Evolutionary conservation across 2,329 filamentous ascomycete species (phyloP).

Genomic region (Botrytis paeoniae): DNA sequence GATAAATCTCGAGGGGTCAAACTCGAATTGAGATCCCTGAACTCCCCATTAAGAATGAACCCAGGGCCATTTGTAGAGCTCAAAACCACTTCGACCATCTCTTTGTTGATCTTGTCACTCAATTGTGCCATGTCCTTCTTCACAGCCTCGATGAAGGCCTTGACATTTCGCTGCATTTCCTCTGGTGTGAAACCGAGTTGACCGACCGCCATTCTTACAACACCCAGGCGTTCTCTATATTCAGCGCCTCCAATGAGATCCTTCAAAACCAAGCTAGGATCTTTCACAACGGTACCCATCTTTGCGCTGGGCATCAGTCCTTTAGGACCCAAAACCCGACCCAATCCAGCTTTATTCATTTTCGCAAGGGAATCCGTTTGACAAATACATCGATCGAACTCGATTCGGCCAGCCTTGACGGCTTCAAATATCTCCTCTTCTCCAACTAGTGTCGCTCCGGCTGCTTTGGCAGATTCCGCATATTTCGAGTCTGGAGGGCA

Average conservation of each 20-base stretch:
- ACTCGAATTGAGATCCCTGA: slow-evolving; percentile 59
- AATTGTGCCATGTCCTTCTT: slow-evolving; percentile 72
- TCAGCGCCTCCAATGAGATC: slow-evolving; percentile 81
- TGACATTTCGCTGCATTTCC: slow-evolving; percentile 81
- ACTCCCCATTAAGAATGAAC: slow-evolving; percentile 79
- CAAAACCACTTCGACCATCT: slow-evolving; percentile 73
- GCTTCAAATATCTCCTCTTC: slow-evolving; percentile 81
- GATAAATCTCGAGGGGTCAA: slow-evolving; percentile 53
- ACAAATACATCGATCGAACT: slow-evolving; percentile 88
- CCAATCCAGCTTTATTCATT: slow-evolving; percentile 77
- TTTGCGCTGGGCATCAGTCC: slow-evolving; percentile 91
- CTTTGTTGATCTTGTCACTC: slow-evolving; percentile 64
- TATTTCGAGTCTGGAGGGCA: slow-evolving; percentile 76
- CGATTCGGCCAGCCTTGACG: slow-evolving; percentile 68
- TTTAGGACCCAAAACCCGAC: slow-evolving; percentile 78
- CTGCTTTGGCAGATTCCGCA: slow-evolving; percentile 69
- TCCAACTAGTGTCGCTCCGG: slow-evolving; percentile 80
- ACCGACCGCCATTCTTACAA: slow-evolving; percentile 85
- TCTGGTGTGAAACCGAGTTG: slow-evolving; percentile 87
- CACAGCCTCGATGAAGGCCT: slow-evolving; percentile 68
- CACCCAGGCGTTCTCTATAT: slow-evolving; percentile 82
- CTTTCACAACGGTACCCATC: slow-evolving; percentile 81
- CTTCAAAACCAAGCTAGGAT: slow-evolving; percentile 70
- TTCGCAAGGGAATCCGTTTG: slow-evolving; percentile 74
- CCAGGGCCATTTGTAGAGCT: slow-evolving; percentile 86